Percentiles rank a stretch among this genome's conserved stretches.
Evolutionary conservation across 768 basidiomycete species (phyloP).

Genomic region (Rossbeevera mucosa): DNA sequence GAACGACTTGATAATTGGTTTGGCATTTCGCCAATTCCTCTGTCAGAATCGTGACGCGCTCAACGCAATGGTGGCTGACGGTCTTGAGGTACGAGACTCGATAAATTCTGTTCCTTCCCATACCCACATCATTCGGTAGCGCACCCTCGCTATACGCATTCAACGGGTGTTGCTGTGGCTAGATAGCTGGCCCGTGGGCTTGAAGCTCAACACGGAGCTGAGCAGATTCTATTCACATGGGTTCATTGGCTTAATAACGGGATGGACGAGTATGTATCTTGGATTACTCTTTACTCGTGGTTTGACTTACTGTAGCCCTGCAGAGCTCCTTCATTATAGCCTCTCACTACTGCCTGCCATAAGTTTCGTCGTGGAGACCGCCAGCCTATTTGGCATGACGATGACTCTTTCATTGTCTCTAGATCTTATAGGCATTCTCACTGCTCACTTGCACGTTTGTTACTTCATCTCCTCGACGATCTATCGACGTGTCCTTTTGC

Average conservation of each 20-base stretch:
- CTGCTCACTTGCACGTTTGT: constrained; percentile 66
- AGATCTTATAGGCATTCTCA: constrained; percentile 64
- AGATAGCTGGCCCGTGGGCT: constrained; percentile 91
- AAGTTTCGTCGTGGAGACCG: constrained; percentile 33
- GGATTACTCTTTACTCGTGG: background rate
- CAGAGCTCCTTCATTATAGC: constrained; percentile 21
- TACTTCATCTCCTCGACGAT: constrained; percentile 59
- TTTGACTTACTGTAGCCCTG: constrained; percentile 3
- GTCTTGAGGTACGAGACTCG: constrained; percentile 37
- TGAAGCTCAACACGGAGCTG: constrained; percentile 96
- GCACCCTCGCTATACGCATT: constrained; percentile 33
- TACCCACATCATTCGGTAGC: constrained; percentile 10
- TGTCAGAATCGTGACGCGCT: constrained; percentile 57
- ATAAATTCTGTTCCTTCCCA: background rate
- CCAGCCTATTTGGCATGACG: constrained; percentile 49
- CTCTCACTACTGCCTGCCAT: constrained; percentile 21
- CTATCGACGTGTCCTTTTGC: constrained; percentile 56
- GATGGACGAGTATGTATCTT: constrained; percentile 65
- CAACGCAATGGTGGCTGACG: constrained; percentile 33
- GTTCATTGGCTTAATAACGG: constrained; percentile 57
- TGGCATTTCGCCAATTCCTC: constrained; percentile 65
- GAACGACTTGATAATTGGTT: constrained; percentile 86
- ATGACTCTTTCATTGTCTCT: constrained; percentile 60
- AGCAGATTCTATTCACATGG: constrained; percentile 76
- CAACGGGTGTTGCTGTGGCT: constrained; percentile 70